Conservation (phyloP, 352 stramenopile species). For the Globisporangium polare region DNA sequence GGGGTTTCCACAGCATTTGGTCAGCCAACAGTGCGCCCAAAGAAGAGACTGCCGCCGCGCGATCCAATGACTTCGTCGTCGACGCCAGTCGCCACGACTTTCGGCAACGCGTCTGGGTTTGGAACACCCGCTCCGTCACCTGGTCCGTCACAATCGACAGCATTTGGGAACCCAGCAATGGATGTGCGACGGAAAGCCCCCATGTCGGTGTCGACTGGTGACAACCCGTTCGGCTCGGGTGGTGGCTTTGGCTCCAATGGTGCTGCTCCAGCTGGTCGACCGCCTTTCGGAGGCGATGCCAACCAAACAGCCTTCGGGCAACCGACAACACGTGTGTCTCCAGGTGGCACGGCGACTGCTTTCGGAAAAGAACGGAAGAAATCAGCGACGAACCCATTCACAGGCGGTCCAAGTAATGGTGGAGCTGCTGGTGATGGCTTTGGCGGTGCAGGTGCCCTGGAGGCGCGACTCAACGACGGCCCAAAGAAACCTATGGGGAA, state of each 20-base stretch:
- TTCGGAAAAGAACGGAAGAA: slow-evolving; percentile 7
- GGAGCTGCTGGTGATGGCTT: slow-evolving; percentile 8
- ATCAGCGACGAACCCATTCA: slow-evolving; percentile 9
- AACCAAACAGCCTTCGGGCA: slow-evolving; percentile 18
- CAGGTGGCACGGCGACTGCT: background rate
- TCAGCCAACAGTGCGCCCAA: slow-evolving; percentile 14
- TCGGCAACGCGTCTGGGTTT: slow-evolving; percentile 4
- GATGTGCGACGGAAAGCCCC: slow-evolving; percentile 26
- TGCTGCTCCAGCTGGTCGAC: background rate
- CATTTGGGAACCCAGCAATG: slow-evolving; percentile 29
- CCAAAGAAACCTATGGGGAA: slow-evolving; percentile 23
- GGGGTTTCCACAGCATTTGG: slow-evolving; percentile 13
- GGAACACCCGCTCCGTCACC: slow-evolving; percentile 10
- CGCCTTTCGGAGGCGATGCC: slow-evolving; percentile 6
- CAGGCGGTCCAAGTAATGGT: background rate
- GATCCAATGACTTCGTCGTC: background rate
- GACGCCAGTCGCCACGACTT: slow-evolving; percentile 4
- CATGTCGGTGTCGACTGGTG: slow-evolving; percentile 5
- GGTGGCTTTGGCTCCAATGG: slow-evolving; percentile 21
- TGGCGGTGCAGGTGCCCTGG: slow-evolving; percentile 18
- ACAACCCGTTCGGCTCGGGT: slow-evolving; percentile 23
- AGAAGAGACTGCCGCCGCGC: slow-evolving; percentile 7
- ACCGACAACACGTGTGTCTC: slow-evolving; percentile 8
- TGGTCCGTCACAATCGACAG: slow-evolving; percentile 17
- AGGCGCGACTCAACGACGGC: slow-evolving; percentile 25